phyloP scores from a whole-genome alignment of 1,284 basidiomycete genomes.

The Coniferiporia sulphurascens region DNA sequence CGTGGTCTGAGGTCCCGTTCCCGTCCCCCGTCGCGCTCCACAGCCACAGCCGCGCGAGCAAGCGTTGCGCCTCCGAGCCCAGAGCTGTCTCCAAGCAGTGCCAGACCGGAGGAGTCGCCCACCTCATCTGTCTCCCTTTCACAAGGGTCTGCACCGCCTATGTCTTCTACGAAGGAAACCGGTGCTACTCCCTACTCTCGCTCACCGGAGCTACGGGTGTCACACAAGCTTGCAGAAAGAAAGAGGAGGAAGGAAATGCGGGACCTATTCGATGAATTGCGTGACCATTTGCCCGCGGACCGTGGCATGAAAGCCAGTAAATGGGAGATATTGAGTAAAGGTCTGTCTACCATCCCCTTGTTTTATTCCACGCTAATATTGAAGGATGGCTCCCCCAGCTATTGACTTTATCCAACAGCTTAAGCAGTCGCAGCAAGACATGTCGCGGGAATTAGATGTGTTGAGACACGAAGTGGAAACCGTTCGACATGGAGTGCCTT shows the following conservation, averaged over 20 bases:
- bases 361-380: neutral
- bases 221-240: slow-evolving; percentile 91
- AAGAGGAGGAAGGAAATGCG: slow-evolving; percentile 98
- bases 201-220: slow-evolving; percentile 87
- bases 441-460: slow-evolving; percentile 73
- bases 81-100: slow-evolving; percentile 20
- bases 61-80: slow-evolving; percentile 12
- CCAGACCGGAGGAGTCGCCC: slow-evolving; percentile 4
- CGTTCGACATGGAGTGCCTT: slow-evolving; percentile 55
- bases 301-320: slow-evolving; percentile 93
- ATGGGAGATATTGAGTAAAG: slow-evolving; percentile 95
- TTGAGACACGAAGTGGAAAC: slow-evolving; percentile 71
- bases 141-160: slow-evolving; percentile 21
- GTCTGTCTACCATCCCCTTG: slow-evolving; percentile 36
- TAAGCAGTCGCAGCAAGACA: slow-evolving; percentile 71
- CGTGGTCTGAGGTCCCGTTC: slow-evolving; percentile 56
- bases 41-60: slow-evolving; percentile 4
- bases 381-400: slow-evolving; percentile 40
- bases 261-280: slow-evolving; percentile 90
- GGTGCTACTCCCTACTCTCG: slow-evolving; percentile 83
- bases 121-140: slow-evolving; percentile 31
- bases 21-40: slow-evolving; percentile 59
- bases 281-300: slow-evolving; percentile 86
- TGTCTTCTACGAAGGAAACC: slow-evolving; percentile 38
- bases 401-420: slow-evolving; percentile 82